Conservation (phyloP, 148 eudicot genomes). For the Vaccinium corymbosum region DNA sequence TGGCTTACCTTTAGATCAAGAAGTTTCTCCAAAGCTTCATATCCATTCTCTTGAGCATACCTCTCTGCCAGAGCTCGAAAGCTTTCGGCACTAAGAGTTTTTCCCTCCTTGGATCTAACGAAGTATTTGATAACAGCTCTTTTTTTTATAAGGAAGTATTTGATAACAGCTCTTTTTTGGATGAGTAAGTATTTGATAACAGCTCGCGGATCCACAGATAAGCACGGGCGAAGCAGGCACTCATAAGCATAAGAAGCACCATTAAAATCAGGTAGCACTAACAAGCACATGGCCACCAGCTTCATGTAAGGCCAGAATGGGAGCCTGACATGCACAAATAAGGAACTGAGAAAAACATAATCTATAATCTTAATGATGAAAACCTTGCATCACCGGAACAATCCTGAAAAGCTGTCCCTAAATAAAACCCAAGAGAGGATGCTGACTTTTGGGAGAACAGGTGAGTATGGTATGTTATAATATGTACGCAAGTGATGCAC, state of each 20-base stretch:
- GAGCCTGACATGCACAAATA: conserved; percentile 6
- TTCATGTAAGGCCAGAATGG: conserved; percentile 16
- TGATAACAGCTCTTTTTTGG: background rate
- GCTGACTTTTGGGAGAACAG: too few relatives aligned
- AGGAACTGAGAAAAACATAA: background rate
- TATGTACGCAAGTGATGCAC: too few relatives aligned
- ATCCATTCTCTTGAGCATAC: conserved; percentile 15
- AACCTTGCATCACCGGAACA: background rate
- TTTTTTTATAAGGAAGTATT: too few relatives aligned
- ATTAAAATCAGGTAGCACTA: conserved; percentile 11
- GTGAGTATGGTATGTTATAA: too few relatives aligned
- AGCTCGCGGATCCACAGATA: background rate
- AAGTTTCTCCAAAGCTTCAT: conserved; percentile 18
- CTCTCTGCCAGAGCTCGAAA: conserved; percentile 11
- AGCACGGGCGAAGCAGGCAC: conserved; percentile 1
- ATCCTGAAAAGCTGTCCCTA: too few relatives aligned
- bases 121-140: background rate
- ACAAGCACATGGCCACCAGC: background rate
- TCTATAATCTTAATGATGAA: background rate
- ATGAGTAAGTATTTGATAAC: background rate
- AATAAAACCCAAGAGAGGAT: too few relatives aligned
- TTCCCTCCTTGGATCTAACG: background rate
- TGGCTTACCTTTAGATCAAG: conserved; percentile 8
- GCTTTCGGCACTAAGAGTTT: background rate
- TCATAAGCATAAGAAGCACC: conserved; percentile 16